Base-by-base conservation (phyloP, 306 rosid species). In the Cucurbita maxima region DNA sequence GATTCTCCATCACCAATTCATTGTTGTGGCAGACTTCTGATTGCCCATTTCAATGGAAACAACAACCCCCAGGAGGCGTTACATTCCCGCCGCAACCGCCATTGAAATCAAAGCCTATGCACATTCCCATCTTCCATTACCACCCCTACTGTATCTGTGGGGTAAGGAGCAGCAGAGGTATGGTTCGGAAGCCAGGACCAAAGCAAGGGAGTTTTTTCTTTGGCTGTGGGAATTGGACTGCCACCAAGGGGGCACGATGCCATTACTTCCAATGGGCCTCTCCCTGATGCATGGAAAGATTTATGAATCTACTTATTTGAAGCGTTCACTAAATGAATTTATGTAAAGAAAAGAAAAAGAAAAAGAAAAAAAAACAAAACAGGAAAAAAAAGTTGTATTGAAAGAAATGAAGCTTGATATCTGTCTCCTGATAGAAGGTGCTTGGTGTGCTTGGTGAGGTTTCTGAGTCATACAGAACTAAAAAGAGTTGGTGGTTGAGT, bases 201-300 rank as follows among this genome's bases (percentile, higher is more conserved):
- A 94, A 82, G 83, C 96, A 86, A 63, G 97, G 96, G 57, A 83
- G 89, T 76, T 76, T 76, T 61, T 91, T 87, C 92, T 94, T 84
- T 71, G 94, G 99, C 71, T 91, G 97, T 75, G 97, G 99, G 50
- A 89, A 89, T 75, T 94, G 95, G 95, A 86, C 89, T 61, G 76
- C 87, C 40, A 79, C 85, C 58, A 82, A 94, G 80, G 99, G 96
- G 59, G 88, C 96, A 30, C 84, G 83, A 69, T 94, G 99, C 88
- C 91, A 75, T 63, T 94, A 86, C 92, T 94, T 91, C 43, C 90
- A 91, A 82, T 94, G 99, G 99, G 84, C 84, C 15, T 78, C 97
- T 57, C 11, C 87, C 73, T 89, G 84, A 88, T 41, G 41, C 40
- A 79, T 74, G 64, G 51, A 79, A 68, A 84, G 77, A 57, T 68